phyloP scores from a whole-genome alignment of 768 basidiomycete genomes.

The Suillus weaverae region DNA sequence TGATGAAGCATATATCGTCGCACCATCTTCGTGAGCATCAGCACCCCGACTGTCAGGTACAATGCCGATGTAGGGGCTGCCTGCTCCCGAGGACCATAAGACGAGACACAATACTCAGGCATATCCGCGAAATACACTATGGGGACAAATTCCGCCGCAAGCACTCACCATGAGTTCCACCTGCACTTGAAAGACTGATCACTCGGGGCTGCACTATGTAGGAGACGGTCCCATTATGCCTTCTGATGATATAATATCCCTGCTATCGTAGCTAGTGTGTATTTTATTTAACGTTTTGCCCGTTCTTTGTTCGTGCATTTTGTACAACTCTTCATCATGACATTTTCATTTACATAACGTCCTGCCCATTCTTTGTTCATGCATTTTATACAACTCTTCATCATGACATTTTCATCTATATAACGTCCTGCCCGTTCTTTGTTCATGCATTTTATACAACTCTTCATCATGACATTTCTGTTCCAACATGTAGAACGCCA shows the following conservation, averaged over 20 bases:
- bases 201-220: background rate
- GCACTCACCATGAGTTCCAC: background rate
- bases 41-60: background rate
- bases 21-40: background rate
- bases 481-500: background rate
- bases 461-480: background rate
- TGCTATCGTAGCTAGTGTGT: background rate
- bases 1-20: background rate
- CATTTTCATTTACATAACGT: background rate
- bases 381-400: too few species aligned
- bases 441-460: background rate
- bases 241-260: too few species aligned
- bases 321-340: background rate
- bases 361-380: too few species aligned
- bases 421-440: background rate
- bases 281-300: background rate
- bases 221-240: background rate
- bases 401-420: too few species aligned
- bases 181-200: background rate
- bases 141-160: slow-evolving; percentile 2
- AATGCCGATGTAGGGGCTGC: background rate
- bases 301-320: background rate
- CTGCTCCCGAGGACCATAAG: background rate
- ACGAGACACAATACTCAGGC: background rate
- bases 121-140: slow-evolving; percentile 1